Evolutionary conservation across 495 filamentous ascomycete species (phyloP).

Genomic region (Oleoguttula mirabilis): DNA sequence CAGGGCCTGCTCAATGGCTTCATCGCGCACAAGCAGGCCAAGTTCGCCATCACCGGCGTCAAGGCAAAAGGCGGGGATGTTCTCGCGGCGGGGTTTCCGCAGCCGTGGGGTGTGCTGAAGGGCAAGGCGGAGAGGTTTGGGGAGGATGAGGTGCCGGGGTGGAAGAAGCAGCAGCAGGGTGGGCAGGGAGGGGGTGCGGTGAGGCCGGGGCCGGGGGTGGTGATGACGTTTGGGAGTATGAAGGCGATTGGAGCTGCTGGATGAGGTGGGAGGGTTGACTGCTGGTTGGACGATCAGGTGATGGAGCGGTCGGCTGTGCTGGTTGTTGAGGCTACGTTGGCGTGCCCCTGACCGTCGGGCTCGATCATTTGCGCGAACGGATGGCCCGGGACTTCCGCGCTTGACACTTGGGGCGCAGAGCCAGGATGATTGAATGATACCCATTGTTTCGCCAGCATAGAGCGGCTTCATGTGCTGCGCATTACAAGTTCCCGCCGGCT

Average conservation of each 20-base stretch:
- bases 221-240: slow-evolving; percentile 42
- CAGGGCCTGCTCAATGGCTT: slow-evolving; percentile 83
- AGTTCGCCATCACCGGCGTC: slow-evolving; percentile 73
- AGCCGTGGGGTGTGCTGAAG: slow-evolving; percentile 46
- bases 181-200: neutral
- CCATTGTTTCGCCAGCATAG: too few relatives aligned
- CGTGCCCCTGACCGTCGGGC: too few relatives aligned
- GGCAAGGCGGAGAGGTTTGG: slow-evolving; percentile 22
- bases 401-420: too few relatives aligned
- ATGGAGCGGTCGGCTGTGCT: too few relatives aligned
- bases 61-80: slow-evolving; percentile 37
- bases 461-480: too few relatives aligned
- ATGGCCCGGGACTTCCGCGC: too few relatives aligned
- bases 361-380: too few relatives aligned
- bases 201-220: slow-evolving; percentile 31
- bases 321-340: too few relatives aligned
- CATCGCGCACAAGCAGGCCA: slow-evolving; percentile 58
- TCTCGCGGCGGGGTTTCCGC: slow-evolving; percentile 51
- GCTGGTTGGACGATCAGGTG: too few relatives aligned
- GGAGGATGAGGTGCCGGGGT: slow-evolving; percentile 28
- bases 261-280: neutral
- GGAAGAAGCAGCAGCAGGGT: slow-evolving; percentile 15
- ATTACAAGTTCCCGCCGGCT: too few relatives aligned
- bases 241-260: slow-evolving; percentile 36
- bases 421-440: too few relatives aligned